A percentile compares a stretch with the other conserved stretches of the same genome.
Evolutionary conservation across 139 green algal species (phyloP).

Genomic region (Auxenochlorella pyrenoidosa): DNA sequence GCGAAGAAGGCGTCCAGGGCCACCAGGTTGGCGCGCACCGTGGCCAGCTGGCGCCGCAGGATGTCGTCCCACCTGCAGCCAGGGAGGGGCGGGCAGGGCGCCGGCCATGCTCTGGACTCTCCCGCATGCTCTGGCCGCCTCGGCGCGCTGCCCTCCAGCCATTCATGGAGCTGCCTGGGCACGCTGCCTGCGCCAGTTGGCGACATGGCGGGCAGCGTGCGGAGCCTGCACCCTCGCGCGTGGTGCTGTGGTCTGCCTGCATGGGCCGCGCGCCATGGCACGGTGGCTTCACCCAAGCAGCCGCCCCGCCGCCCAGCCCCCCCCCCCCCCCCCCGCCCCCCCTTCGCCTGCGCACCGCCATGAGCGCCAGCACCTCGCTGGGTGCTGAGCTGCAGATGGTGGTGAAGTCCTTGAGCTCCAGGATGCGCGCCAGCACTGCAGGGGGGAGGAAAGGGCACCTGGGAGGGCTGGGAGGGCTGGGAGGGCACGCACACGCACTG

Average conservation of each 20-base stretch:
- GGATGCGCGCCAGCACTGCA: conserved; percentile 50
- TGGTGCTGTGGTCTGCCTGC: too few relatives aligned
- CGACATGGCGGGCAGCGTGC: too few relatives aligned
- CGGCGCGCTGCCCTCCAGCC: too few relatives aligned
- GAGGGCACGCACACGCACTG: too few relatives aligned
- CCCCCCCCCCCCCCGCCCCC: not conserved
- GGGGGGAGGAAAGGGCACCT: too few relatives aligned
- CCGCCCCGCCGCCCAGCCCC: not conserved
- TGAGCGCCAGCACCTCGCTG: conserved; percentile 76
- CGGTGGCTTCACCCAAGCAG: not conserved
- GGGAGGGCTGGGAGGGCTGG: not conserved
- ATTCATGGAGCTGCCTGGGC: too few relatives aligned
- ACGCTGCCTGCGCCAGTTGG: too few relatives aligned
- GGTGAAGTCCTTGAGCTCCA: conserved; percentile 85
- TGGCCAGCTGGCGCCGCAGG: conserved; percentile 45
- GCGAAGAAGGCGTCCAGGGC: conserved; percentile 54
- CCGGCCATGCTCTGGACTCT: too few relatives aligned
- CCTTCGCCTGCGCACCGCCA: conserved; percentile 50
- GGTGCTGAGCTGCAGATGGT: conserved; percentile 77
- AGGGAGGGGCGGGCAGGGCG: not conserved
- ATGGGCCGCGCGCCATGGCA: too few relatives aligned
- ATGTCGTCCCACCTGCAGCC: conserved; percentile 41
- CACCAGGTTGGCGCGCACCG: conserved; percentile 60
- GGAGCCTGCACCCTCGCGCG: too few relatives aligned
- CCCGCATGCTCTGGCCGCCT: too few relatives aligned